Evolutionary conservation across 2,329 filamentous ascomycete genomes (phyloP), one percentile per base, ranked within the genome.

Genomic region (Metarhizium guizhouense): DNA sequence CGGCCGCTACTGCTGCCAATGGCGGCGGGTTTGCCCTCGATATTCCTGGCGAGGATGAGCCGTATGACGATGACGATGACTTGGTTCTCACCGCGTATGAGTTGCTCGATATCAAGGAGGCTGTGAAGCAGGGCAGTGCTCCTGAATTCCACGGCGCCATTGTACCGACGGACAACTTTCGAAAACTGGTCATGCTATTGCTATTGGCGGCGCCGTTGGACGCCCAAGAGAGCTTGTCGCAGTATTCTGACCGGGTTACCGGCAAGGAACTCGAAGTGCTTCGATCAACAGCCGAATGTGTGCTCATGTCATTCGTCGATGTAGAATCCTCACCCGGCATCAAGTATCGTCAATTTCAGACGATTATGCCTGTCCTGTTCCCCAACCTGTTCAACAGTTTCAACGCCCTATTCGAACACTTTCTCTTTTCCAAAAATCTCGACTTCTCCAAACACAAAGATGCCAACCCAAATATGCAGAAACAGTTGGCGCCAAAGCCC

Each of bases 91-190:
- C 86, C 1, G 85, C 86, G 0, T 76, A 90, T 45, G 84, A 88
- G 57, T 78, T 84, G 0, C 76, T 91, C 57, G 81, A 88, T 65
- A 80, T 83, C 34, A 74, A 80, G 51, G 81, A 85, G 10, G 81
- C 80, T 0, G 82, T 84, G 60, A 79, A 78, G 59, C 75, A 81
- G 3, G 76, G 75, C 16, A 75, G 77, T 58, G 66, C 69, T 3
- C 69, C 76, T 0, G 76, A 76, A 3, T 78, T 82, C 1, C 78
- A 82, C 47, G 79, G 80, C n/a, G 83, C 85, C 34, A 83, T 87
- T 60, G 87, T 91, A 52, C 87, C 87, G 0, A 81, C 83, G 0
- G 86, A 90, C 65, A 90, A 90, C 64, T 82, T 90, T 55, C 79
- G 84, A 48, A 85, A 83, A 62, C 71, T 91, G 7, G 70, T 90